Percentiles rank a stretch among this genome's conserved stretches.
These are phyloP conservation scores for Fomitopsis schrenkii DNA, from an alignment of 1,284 basidiomycete species.

Conservation along the genomic window DNA sequence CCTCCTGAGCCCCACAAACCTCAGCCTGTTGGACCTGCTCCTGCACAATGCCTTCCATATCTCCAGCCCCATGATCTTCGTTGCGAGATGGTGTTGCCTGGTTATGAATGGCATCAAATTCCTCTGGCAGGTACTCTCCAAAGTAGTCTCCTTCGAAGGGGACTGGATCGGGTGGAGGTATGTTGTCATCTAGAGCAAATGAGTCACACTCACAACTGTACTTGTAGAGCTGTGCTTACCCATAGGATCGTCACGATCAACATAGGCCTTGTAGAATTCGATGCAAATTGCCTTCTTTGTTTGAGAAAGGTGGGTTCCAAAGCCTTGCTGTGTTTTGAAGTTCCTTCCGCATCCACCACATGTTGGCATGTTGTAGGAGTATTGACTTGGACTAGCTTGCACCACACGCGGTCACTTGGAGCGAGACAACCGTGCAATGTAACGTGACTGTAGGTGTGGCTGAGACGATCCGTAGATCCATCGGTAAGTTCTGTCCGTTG, in stretches of 20 bases:
- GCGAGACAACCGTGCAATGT: no score
- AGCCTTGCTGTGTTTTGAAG: background rate
- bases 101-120: background rate
- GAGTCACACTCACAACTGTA: background rate
- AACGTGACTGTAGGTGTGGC: no score
- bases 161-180: background rate
- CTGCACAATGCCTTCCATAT: no score
- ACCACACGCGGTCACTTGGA: no score
- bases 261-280: background rate
- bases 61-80: no score
- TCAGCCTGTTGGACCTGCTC: no score
- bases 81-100: background rate
- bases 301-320: background rate
- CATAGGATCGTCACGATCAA: background rate
- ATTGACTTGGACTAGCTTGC: no score
- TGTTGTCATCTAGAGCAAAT: background rate
- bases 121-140: background rate
- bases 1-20: no score
- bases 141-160: background rate
- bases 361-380: background rate
- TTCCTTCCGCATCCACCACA: background rate
- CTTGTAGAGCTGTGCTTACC: background rate
- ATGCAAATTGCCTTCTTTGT: background rate
- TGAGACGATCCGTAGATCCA: no score
- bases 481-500: no score